Evolutionary conservation across 257 asterid species (phyloP), one percentile per base, ranked within the genome.

Genomic region (Marsdenia floribunda): DNA sequence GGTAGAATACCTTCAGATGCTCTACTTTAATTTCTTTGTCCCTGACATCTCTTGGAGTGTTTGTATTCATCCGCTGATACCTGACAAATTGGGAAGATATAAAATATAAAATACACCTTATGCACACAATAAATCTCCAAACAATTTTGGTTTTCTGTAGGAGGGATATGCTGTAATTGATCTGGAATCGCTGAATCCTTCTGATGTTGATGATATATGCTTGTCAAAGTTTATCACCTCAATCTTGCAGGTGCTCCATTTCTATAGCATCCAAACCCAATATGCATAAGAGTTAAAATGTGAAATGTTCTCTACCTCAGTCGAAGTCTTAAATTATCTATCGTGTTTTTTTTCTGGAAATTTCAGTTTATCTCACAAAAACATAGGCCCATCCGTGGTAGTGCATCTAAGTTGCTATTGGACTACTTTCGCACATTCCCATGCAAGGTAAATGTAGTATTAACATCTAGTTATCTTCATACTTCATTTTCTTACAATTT

Each of bases 281-380:
- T n/a, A 54, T 24, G 26, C 60, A 19, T 47, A 44, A 19, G 29
- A 9, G 73, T 46, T 60, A 63, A 47, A 54, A 80, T 47, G 66
- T 78, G 65, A 70, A 54, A 19, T 9, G 37, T 49, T 74, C 9
- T 53, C 11, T 46, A 47, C 24, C 49, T 55, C 60, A 12, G 21
- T 22, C 8, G 16, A 65, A 71, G 60, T 49, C 46, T 80, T 65
- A 53, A 64, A 76, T 71, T 42, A 70, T 47, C 15, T 75, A 67
- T 72, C 35, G 76, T 77, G 60, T 49, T 76, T 71, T 74, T 74
- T 46, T 70, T 70, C 29, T 76, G 55, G 57, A 72, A 52, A 71
- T 72, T 12, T 60, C 82, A 94, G 97, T 92, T 90, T 83, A 83
- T 94, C 82, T 94, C 97, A 65, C 99, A 94, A 79, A 86, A 85